Percentiles rank a stretch among this genome's conserved stretches.
Conservation (phyloP, 495 filamentous ascomycete species). For the Talaromyces wortmannii region DNA sequence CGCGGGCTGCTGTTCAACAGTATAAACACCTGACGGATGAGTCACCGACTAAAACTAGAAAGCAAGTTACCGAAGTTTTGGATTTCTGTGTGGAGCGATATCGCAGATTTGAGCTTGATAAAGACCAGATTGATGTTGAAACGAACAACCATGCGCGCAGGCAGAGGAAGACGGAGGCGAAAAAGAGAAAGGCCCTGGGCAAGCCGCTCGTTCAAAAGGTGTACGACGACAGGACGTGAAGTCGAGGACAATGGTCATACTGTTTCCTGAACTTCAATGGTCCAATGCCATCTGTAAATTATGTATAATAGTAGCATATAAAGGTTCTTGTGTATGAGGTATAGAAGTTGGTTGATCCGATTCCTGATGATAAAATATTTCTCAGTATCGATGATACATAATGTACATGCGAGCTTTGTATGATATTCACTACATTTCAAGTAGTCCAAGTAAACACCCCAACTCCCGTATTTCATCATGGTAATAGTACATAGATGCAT, state of each 20-base stretch:
- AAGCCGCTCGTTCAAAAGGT: background rate
- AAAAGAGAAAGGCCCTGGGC: background rate
- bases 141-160: conserved; percentile 20
- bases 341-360: too few relatives aligned
- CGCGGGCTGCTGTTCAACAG: conserved; percentile 28
- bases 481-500: background rate
- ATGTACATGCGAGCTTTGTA: too few relatives aligned
- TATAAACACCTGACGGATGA: conserved; percentile 7
- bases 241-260: background rate
- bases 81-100: conserved; percentile 31
- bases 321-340: too few relatives aligned
- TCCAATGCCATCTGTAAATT: too few relatives aligned
- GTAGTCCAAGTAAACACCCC: too few relatives aligned
- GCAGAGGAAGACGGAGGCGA: conserved; percentile 8
- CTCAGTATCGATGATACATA: too few relatives aligned
- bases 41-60: background rate
- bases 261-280: too few relatives aligned
- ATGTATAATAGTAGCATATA: too few relatives aligned
- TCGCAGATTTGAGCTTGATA: conserved; percentile 18
- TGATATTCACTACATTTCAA: too few relatives aligned
- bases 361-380: too few relatives aligned
- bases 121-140: conserved; percentile 28
- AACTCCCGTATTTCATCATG: background rate
- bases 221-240: background rate
- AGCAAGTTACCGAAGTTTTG: conserved; percentile 12